Evolutionary conservation across 2,329 filamentous ascomycete genomes (phyloP).

Genomic region (Aspergillus udagawae): DNA sequence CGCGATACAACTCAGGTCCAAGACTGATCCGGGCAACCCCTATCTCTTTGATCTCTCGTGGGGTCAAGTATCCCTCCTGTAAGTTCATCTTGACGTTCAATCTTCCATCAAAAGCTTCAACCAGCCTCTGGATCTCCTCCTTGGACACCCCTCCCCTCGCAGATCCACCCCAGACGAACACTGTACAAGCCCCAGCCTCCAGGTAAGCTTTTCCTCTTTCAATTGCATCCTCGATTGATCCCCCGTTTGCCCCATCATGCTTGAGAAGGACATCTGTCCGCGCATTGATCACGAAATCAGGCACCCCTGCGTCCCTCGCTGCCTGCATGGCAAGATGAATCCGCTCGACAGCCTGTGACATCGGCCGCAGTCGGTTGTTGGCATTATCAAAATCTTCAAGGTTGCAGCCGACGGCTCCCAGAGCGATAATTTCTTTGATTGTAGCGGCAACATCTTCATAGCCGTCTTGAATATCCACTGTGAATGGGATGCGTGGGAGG

Average conservation of each 20-base stretch:
- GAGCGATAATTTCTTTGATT: slow-evolving; percentile 43
- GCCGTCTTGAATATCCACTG: slow-evolving; percentile 59
- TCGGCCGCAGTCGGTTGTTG: slow-evolving; percentile 32
- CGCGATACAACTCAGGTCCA: slow-evolving; percentile 46
- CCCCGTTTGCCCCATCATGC: slow-evolving; percentile 13
- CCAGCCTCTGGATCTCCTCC: slow-evolving; percentile 47
- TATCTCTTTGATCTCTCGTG: slow-evolving; percentile 44
- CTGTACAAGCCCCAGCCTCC: slow-evolving; percentile 54
- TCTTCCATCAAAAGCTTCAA: slow-evolving; percentile 47
- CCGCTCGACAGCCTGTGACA: slow-evolving; percentile 48
- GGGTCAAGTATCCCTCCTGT: slow-evolving; percentile 38
- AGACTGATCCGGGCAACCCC: slow-evolving; percentile 56
- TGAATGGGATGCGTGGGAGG: slow-evolving; percentile 32
- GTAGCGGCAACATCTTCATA: slow-evolving; percentile 46
- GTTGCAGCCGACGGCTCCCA: slow-evolving; percentile 56
- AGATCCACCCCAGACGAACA: slow-evolving; percentile 58
- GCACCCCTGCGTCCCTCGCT: slow-evolving; percentile 45
- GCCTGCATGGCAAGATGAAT: slow-evolving; percentile 34
- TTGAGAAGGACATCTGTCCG: slow-evolving; percentile 52
- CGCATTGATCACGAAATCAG: slow-evolving; percentile 56
- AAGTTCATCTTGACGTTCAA: slow-evolving; percentile 48
- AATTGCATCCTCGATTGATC: slow-evolving; percentile 47
- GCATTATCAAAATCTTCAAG: slow-evolving; percentile 52
- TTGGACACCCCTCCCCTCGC: slow-evolving; percentile 40
- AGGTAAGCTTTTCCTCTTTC: slow-evolving; percentile 55